A percentile compares a stretch with the other conserved stretches of the same genome.
Evolutionary conservation across 768 basidiomycete genomes (phyloP).

Genomic region (Boletus sp.): DNA sequence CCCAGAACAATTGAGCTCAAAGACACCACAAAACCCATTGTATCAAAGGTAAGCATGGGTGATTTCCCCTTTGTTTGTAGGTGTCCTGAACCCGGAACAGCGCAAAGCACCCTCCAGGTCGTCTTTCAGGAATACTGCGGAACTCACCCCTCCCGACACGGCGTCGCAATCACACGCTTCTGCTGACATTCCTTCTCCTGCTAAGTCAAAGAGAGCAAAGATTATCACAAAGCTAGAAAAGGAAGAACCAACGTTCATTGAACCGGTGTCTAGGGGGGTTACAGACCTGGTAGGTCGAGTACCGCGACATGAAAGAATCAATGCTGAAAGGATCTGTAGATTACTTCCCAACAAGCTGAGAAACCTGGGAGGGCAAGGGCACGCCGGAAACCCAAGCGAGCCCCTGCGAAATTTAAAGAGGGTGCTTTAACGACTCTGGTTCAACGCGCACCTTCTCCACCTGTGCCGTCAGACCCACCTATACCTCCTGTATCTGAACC

Average conservation of each 20-base stretch:
- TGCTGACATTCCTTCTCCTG: constrained; percentile 21
- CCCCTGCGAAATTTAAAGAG: constrained; percentile 17
- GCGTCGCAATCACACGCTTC: constrained; percentile 13
- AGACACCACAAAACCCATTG: constrained; percentile 17
- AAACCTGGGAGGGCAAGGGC: constrained; percentile 16
- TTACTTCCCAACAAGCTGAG: constrained; percentile 3
- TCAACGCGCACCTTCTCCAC: constrained; percentile 16
- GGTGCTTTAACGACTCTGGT: constrained; percentile 1
- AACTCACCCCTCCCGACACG: constrained; percentile 8
- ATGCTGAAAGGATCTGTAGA: constrained; percentile 10
- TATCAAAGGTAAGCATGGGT: constrained; percentile 18
- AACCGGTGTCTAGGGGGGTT: background rate
- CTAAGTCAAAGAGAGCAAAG: constrained; percentile 32
- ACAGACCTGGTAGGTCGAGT: constrained; percentile 18
- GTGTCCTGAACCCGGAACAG: constrained; percentile 16
- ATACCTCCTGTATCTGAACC: constrained; percentile 18
- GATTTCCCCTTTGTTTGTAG: background rate
- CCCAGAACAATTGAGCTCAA: constrained; percentile 17
- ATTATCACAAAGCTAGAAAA: constrained; percentile 26
- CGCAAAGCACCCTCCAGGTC: constrained; percentile 29
- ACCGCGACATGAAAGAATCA: background rate
- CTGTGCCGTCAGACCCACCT: constrained; percentile 3
- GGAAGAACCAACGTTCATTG: constrained; percentile 15
- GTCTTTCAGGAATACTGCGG: constrained; percentile 15
- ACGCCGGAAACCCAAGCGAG: constrained; percentile 25